Conservation (phyloP, 805 yeast species). For the Candida parachauliodes region DNA sequence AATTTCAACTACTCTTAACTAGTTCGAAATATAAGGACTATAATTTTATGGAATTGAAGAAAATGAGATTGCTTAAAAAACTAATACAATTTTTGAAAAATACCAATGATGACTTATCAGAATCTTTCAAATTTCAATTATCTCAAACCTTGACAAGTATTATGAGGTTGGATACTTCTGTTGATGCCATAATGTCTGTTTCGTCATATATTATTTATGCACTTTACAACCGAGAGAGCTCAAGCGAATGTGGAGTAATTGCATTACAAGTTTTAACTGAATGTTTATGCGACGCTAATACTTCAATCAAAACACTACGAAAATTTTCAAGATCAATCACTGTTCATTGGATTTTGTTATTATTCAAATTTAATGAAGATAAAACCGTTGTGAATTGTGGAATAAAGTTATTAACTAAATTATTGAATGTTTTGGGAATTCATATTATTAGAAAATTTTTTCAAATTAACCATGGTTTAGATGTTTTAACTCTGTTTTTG, state of each 20-base stretch:
- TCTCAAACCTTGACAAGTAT: slow-evolving; percentile 19
- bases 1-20: slow-evolving; percentile 52
- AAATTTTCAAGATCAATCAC: slow-evolving; percentile 53
- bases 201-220: slow-evolving; percentile 45
- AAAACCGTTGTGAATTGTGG: slow-evolving; percentile 37
- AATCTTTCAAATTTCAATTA: slow-evolving; percentile 16
- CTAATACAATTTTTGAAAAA: slow-evolving; percentile 50
- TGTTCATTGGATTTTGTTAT: slow-evolving; percentile 60
- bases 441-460: slow-evolving; percentile 48
- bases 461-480: slow-evolving; percentile 47
- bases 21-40: slow-evolving; percentile 48
- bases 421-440: slow-evolving; percentile 45
- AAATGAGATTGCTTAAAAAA: slow-evolving; percentile 46
- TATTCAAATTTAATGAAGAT: slow-evolving; percentile 37
- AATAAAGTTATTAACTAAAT: slow-evolving; percentile 45
- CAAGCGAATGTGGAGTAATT: slow-evolving; percentile 33
- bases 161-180: slow-evolving; percentile 41
- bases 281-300: slow-evolving; percentile 38
- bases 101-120: slow-evolving; percentile 13
- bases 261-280: slow-evolving; percentile 30
- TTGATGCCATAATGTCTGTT: slow-evolving; percentile 52
- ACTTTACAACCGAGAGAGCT: slow-evolving; percentile 41
- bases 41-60: slow-evolving; percentile 51
- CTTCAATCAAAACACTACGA: slow-evolving; percentile 36
- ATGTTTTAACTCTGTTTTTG: slow-evolving; percentile 43